Evolutionary conservation across 345 rosid genomes (phyloP).

Genomic region (Eucalyptus polybractea): DNA sequence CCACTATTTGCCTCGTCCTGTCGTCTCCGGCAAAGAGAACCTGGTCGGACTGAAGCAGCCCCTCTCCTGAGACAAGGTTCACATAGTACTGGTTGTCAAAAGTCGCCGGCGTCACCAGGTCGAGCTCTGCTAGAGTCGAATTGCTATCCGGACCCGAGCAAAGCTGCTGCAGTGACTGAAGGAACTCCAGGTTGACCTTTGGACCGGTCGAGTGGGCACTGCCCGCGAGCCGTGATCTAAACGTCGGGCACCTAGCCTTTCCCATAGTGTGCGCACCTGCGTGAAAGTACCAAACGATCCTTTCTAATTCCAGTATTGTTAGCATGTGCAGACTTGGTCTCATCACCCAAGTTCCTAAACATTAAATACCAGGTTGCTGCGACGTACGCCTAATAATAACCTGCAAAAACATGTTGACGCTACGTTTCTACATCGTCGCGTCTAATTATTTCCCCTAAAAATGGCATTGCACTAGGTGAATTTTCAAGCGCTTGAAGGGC

Average conservation of each 20-base stretch:
- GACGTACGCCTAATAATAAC: background rate
- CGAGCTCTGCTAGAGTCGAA: conserved; percentile 41
- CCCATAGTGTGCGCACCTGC: conserved; percentile 80
- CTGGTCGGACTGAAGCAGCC: conserved; percentile 77
- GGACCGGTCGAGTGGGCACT: conserved; percentile 13
- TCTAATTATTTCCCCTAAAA: background rate
- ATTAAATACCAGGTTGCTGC: background rate
- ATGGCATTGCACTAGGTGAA: background rate
- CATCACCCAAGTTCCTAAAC: background rate
- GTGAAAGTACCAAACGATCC: background rate
- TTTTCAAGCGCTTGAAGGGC: background rate
- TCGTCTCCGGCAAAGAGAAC: conserved; percentile 35
- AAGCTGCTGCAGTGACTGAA: conserved; percentile 49
- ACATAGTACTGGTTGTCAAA: conserved; percentile 81
- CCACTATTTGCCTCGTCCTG: conserved; percentile 30
- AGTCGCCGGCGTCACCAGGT: conserved; percentile 56
- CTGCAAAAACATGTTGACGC: background rate
- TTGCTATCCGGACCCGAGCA: conserved; percentile 19
- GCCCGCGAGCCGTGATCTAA: conserved; percentile 39
- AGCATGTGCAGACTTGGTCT: background rate
- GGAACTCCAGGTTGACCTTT: conserved; percentile 36
- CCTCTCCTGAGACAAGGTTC: conserved; percentile 66
- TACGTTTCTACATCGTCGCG: background rate
- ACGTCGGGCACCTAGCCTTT: conserved; percentile 66
- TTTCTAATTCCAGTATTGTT: background rate